Evolutionary conservation across 139 green algal species (phyloP), one percentile per base, ranked within the genome.

Genomic region (Ettlia oleoabundans): DNA sequence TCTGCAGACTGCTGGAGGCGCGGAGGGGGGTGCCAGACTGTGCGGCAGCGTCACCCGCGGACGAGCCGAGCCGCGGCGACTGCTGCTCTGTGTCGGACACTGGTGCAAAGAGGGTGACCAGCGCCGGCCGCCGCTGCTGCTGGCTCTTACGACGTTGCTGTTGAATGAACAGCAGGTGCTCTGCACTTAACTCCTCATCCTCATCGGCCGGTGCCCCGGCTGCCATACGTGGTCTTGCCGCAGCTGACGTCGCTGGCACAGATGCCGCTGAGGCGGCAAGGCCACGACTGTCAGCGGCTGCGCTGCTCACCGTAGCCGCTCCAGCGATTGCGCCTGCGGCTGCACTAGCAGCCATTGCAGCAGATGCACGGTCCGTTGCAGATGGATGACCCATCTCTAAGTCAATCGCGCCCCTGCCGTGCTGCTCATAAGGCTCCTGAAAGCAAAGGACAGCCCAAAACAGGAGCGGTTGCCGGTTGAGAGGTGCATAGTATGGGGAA

Each of bases 61-160:
- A 68, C 35, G 9, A 26, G 41, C 28, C 68, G 26, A 28, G 19
- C 1, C 41, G 37, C 37, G 21, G 33, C 19, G 66, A 28, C 66
- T 42, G 37, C 66, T 30, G 26, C 35, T 67, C 73, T 40, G 22
- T 28, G 5, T 80, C 73, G 18, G 73, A 51, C 7, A 7, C 15
- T 0, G 72, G 21, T 64, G n/a, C 47, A 58, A 80, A 80, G 13
- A 80, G 51, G 26, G 43, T n/a, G 52, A 51, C 73, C 73, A 80
- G 53, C 4, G 73, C 38, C 21, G 73, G 73, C 21, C 73, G 73
- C 4, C 42, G 42, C 42, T 80, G 73, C 73, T 80, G 51, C 42
- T 52, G 33, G 42, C 63, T 51, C 35, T 52, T 22, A 10, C 15
- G 47, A 10, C 47, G n/a, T n/a, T n/a, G 47, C 47, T 58, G 47